A percentile compares a stretch with the other conserved stretches of the same genome.
These are phyloP conservation scores for Rhododendron vialii DNA, from an alignment of 148 eudicot genomes.

Conservation along the genomic window DNA sequence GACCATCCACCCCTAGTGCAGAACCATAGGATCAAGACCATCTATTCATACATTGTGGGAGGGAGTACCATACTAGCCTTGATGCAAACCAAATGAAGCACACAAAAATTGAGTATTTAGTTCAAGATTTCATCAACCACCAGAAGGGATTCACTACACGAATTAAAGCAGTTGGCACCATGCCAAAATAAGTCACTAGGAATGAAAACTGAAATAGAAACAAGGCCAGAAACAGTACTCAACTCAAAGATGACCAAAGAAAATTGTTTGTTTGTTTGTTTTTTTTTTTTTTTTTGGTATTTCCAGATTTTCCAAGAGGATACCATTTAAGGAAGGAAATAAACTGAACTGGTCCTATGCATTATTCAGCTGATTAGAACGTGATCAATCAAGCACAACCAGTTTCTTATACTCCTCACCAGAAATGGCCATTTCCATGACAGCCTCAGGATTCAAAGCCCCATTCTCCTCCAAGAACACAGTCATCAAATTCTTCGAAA, in stretches of 20 bases:
- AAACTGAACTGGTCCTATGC: not conserved
- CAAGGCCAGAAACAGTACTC: not conserved
- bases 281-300: too few relatives aligned
- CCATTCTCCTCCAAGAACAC: constrained; percentile 22
- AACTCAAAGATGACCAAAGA: not conserved
- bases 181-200: not conserved
- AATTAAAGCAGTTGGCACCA: not conserved
- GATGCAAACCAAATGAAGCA: not conserved
- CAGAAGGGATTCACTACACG: not conserved
- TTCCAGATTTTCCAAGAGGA: not conserved
- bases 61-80: too few relatives aligned
- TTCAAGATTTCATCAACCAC: not conserved
- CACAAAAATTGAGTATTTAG: not conserved
- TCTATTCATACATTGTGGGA: too few relatives aligned
- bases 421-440: constrained; percentile 22
- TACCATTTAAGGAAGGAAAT: not conserved
- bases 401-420: constrained; percentile 18
- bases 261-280: not conserved
- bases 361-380: not conserved
- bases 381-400: too few relatives aligned
- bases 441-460: constrained; percentile 16
- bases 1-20: too few relatives aligned
- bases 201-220: not conserved
- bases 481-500: constrained; percentile 29
- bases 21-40: too few relatives aligned